phyloP scores from a whole-genome alignment of 2,329 filamentous ascomycete species.

The Lomentospora prolificans region DNA sequence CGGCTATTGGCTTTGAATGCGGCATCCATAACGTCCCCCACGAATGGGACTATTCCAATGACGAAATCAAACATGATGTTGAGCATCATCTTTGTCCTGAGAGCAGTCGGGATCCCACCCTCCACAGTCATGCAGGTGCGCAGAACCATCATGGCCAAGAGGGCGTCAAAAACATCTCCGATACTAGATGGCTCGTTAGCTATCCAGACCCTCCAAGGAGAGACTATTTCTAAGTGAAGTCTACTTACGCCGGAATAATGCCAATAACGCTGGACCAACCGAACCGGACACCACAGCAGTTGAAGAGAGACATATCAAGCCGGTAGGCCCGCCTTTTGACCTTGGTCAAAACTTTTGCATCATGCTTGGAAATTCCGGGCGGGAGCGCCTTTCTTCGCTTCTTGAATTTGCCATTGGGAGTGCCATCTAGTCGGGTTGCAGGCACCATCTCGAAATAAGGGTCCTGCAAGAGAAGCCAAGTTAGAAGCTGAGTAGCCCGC shows the following conservation, averaged over 20 bases:
- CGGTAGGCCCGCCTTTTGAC: slow-evolving; percentile 79
- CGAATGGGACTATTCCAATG: slow-evolving; percentile 62
- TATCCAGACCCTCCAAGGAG: background rate
- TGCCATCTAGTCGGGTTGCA: slow-evolving; percentile 58
- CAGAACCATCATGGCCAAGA: slow-evolving; percentile 68
- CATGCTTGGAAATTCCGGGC: slow-evolving; percentile 70
- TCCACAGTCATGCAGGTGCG: slow-evolving; percentile 63
- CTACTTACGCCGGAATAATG: slow-evolving; percentile 70
- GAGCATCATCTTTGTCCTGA: slow-evolving; percentile 65
- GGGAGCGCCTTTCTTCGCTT: slow-evolving; percentile 80
- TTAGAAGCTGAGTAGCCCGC: background rate
- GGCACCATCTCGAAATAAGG: slow-evolving; percentile 81
- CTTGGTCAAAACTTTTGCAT: slow-evolving; percentile 71
- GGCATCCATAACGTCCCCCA: slow-evolving; percentile 69
- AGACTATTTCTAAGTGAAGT: background rate
- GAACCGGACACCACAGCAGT: slow-evolving; percentile 69
- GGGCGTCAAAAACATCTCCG: slow-evolving; percentile 64
- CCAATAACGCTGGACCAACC: slow-evolving; percentile 86
- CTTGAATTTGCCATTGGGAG: slow-evolving; percentile 61
- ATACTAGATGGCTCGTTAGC: slow-evolving; percentile 34
- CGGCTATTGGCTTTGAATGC: slow-evolving; percentile 66
- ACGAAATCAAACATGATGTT: slow-evolving; percentile 69
- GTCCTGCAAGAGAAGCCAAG: slow-evolving; percentile 45
- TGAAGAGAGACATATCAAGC: slow-evolving; percentile 78
- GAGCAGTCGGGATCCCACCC: slow-evolving; percentile 55